Evolutionary conservation across 345 rosid species (phyloP), one percentile per base, ranked within the genome.

Genomic region (Salix udensis): DNA sequence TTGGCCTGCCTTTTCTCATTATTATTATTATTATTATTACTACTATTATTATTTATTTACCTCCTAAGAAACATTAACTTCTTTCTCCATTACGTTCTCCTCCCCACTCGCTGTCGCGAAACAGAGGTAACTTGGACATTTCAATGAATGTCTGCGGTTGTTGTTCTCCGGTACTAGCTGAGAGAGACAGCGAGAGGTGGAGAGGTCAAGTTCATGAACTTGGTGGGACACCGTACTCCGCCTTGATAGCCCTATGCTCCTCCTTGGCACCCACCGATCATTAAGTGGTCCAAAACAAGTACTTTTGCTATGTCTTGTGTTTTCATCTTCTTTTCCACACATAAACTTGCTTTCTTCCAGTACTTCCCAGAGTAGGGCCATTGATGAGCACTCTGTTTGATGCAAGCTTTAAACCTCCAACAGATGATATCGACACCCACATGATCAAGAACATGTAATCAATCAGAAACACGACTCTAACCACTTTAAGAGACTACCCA

Each of bases 201-300:
- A 44, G 13, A 23, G 16, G 71, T 21, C 34, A 36, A 39, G 36
- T 58, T 36, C 14, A 40, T 12, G 52, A 44, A 23, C 46, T 76
- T 30, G 42, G 79, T 58, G 40, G 73, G 79, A 18, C 34, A 37
- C 4, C 0, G 42, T 55, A 23, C 64, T 67, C 76, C 74, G 75
- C 76, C 62, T 58, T 61, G 78, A 75, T 82, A 69, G 16, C 77
- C n/a, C n/a, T 10, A 61, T 73, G 36, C 39, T 52, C 24, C 39
- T 42, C 24, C 18, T 66, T 21, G 16, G 15, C 48, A 28, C 36
- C 24, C 48, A 28, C 36, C 24, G 4, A 37, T 34, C 34, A 30
- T n/a, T 31, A 26, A 40, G 79, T 85, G 85, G 85, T 79, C 85
- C 83, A 18, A 74, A 53, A 26, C 13, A 79, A 74, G 78, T 74